phyloP scores from a whole-genome alignment of 148 eudicot species.

The Silene conica region DNA sequence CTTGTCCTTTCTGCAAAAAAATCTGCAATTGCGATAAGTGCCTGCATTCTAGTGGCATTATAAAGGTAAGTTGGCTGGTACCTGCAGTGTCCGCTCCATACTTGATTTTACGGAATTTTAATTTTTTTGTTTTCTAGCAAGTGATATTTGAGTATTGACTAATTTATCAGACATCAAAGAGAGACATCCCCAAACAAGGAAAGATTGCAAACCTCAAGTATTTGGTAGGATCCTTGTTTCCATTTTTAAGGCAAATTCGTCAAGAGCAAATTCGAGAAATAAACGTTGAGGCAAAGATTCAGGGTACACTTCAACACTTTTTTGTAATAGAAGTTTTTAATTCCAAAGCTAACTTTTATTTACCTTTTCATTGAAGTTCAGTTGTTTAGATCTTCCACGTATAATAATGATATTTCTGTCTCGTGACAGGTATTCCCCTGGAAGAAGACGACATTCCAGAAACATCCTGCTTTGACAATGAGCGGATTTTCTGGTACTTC shows the following conservation, averaged over 20 bases:
- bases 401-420: not conserved
- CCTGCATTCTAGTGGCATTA: constrained; percentile 44
- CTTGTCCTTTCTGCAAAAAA: constrained; percentile 67
- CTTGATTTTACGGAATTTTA: not conserved
- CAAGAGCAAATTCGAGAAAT: constrained; percentile 59
- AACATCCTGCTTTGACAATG: constrained; percentile 44
- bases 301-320: constrained; percentile 32
- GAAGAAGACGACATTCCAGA: constrained; percentile 31
- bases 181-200: constrained; percentile 39
- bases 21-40: constrained; percentile 78
- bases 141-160: not conserved
- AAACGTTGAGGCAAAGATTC: constrained; percentile 42
- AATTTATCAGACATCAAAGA: constrained; percentile 44
- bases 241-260: constrained; percentile 49
- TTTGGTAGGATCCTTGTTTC: constrained; percentile 50
- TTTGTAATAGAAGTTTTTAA: not conserved
- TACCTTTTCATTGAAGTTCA: not conserved
- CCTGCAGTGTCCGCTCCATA: not conserved
- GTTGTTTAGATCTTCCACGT: not conserved
- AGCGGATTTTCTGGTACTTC: constrained; percentile 71
- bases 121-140: not conserved
- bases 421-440: constrained; percentile 18
- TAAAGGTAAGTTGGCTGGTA: constrained; percentile 38
- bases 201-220: constrained; percentile 50
- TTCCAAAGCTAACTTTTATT: not conserved